Conservation (phyloP, 768 basidiomycete species). For the Gymnopilus junonius region DNA sequence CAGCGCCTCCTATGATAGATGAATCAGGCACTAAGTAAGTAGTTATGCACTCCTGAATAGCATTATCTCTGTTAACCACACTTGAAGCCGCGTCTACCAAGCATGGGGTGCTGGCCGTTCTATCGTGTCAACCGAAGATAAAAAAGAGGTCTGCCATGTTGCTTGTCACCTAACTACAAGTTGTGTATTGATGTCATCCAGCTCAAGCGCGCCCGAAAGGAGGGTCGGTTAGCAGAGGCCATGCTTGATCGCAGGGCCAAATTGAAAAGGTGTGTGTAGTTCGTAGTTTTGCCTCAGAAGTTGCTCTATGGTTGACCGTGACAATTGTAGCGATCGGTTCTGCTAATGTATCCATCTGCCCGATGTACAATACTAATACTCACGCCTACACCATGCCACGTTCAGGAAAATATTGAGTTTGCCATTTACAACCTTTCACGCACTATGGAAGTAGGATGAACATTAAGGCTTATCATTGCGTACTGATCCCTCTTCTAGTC, state of each 20-base stretch:
- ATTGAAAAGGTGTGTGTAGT: conserved; percentile 68
- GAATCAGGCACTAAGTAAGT: conserved; percentile 78
- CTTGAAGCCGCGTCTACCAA: conserved; percentile 68
- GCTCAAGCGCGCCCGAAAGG: conserved; percentile 80
- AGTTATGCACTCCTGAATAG: background rate
- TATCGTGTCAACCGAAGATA: conserved; percentile 71
- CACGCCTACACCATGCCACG: background rate
- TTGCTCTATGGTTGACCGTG: conserved; percentile 1
- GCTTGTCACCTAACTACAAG: too few species aligned
- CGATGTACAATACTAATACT: background rate
- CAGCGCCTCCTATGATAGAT: conserved; percentile 59
- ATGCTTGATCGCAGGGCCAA: conserved; percentile 81
- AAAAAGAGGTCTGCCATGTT: conserved; percentile 60
- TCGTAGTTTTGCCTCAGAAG: background rate
- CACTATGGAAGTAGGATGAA: background rate
- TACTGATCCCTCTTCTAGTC: background rate
- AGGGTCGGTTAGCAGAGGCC: conserved; percentile 81
- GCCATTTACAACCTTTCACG: background rate
- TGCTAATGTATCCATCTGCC: conserved; percentile 37
- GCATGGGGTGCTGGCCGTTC: conserved; percentile 85
- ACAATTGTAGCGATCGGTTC: conserved; percentile 48
- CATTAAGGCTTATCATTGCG: background rate
- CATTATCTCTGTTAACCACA: background rate
- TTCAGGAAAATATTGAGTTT: background rate
- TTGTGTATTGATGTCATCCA: conserved; percentile 28